Evolutionary conservation across 2,329 filamentous ascomycete genomes (phyloP).

Genomic region (Cordyceps sp.): DNA sequence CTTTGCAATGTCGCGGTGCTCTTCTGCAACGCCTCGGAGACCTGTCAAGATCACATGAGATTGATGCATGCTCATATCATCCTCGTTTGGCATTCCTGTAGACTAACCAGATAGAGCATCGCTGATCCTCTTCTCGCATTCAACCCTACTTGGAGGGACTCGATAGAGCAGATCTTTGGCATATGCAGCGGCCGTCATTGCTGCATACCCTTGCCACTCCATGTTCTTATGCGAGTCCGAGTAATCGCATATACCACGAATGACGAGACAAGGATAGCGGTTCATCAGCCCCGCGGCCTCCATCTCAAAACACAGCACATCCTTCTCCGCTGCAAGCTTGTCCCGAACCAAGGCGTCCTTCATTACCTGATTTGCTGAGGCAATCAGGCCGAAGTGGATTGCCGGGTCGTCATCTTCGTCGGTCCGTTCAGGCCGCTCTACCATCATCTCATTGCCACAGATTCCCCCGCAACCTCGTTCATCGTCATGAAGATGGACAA

Average conservation of each 20-base stretch:
- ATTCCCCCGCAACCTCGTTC: background rate
- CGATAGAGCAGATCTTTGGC: background rate
- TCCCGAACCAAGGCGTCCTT: background rate
- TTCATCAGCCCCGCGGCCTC: background rate
- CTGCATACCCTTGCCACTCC: background rate
- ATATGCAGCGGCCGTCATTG: background rate
- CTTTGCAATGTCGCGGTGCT: too few species aligned
- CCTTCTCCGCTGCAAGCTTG: background rate
- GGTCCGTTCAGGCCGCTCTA: background rate
- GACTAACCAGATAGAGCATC: background rate
- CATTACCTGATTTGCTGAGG: background rate
- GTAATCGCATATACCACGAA: background rate
- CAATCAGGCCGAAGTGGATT: background rate
- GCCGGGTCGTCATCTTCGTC: background rate
- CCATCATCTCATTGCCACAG: background rate
- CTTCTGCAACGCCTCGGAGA: too few species aligned
- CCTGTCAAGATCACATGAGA: too few species aligned
- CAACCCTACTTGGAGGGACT: background rate
- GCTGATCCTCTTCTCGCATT: background rate
- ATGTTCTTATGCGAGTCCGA: background rate
- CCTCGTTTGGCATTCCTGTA: too few species aligned
- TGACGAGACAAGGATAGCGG: background rate
- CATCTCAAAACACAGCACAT: slow-evolving; percentile 8
- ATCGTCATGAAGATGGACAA: background rate
- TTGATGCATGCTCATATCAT: too few species aligned